A percentile compares a stretch with the other conserved stretches of the same genome.
These are phyloP conservation scores for Wickerhamomyces kurtzmanii DNA, from an alignment of 805 yeast genomes.

Conservation along the genomic window DNA sequence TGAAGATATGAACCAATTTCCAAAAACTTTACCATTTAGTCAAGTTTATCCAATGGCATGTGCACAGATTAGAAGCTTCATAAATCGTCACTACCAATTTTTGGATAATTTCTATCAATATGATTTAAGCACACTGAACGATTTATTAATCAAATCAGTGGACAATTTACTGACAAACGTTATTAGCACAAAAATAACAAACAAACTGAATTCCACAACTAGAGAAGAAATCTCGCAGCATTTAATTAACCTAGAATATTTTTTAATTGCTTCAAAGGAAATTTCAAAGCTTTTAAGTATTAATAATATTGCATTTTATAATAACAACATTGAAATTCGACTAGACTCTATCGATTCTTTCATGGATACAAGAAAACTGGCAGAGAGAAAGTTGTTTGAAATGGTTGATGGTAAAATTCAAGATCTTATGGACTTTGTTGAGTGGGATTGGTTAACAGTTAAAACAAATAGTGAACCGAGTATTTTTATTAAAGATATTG, in stretches of 20 bases:
- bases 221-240: constrained; percentile 90
- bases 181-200: constrained; percentile 53
- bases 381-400: constrained; percentile 74
- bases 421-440: constrained; percentile 75
- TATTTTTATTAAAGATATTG: constrained; percentile 70
- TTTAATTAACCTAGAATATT: constrained; percentile 79
- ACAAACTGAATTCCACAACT: constrained; percentile 57
- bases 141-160: constrained; percentile 46
- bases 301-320: too few relatives aligned
- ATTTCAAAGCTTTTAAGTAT: constrained; percentile 29
- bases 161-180: constrained; percentile 63
- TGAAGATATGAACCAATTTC: constrained; percentile 27
- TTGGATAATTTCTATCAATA: constrained; percentile 57
- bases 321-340: constrained; percentile 29
- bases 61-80: constrained; percentile 56
- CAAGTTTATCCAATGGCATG: constrained; percentile 84
- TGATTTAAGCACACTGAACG: constrained; percentile 48
- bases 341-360: constrained; percentile 47
- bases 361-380: constrained; percentile 48
- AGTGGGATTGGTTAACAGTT: constrained; percentile 71
- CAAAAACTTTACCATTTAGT: constrained; percentile 76
- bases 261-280: constrained; percentile 64
- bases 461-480: constrained; percentile 51
- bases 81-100: constrained; percentile 56
- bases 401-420: constrained; percentile 74